Base-by-base conservation (phyloP, 768 basidiomycete species). In the Amanita rimosa region DNA sequence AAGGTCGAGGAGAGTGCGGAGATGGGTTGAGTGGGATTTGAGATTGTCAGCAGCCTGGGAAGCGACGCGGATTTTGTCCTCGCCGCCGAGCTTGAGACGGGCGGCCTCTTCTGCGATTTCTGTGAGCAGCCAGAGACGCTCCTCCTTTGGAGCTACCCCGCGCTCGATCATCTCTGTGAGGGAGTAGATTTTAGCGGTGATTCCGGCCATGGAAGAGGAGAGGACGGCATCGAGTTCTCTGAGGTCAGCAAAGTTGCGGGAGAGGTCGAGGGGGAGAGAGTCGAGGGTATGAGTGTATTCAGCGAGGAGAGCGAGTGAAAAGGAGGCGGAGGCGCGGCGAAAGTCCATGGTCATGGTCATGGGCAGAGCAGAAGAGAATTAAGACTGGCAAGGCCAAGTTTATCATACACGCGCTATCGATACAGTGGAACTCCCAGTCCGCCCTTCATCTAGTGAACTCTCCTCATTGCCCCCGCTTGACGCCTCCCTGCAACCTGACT, bases 151-250 rank as follows among this genome's bases (percentile, higher is more conserved):
- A 16, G 68, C 72, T 2, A 64, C 59, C 56, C 76, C 72, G 50
- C 76, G 70, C 60, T 90, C 82, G 59, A 96, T 81, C 76, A 89
- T 80, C 50, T 69, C 60, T 35, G 82, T 85, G 55, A 99, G 83
- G 34, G 64, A 62, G 50, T 78, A 74, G 54, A 98, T 83, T 66
- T 91, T 91, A 39, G 73, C 57, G 50, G 86, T 91, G 60, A 99
- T 85, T 55, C 77, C 72, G 54, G 79, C 63, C 66, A 95, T 85
- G 53, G 90, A 90, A 38, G 86, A 73, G 56, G 92, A 93, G 56
- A 99, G 78, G 51, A 99, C 96, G 50, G 95, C 96, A 65, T 98
- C 96, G 67, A 99, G 87, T 68, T 99, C 96, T 54, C 93, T 88
- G 47, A 99, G 80, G 74, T 99, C 96, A 9, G 86, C 89, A 64